Conservation (phyloP, 805 yeast genomes). For the Geotrichum ghanense region DNA sequence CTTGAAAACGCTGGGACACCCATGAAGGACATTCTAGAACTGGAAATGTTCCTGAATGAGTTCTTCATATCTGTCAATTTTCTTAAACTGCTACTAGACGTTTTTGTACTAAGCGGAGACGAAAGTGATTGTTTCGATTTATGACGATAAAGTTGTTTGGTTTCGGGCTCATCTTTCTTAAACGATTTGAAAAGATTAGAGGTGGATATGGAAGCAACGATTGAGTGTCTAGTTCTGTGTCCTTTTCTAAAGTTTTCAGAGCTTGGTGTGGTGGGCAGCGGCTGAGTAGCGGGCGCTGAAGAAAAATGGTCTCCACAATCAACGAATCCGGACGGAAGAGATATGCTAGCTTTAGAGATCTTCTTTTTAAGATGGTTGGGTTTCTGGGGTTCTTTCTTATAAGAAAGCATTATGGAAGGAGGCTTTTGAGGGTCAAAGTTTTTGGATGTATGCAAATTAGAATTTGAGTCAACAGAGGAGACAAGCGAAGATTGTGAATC, state of each 20-base stretch:
- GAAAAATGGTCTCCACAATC: conserved; percentile 7
- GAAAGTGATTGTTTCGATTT: neutral
- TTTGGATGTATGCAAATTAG: neutral
- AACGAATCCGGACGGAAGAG: conserved; percentile 7
- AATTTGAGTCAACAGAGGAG: neutral
- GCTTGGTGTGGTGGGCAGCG: neutral
- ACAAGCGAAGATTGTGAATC: neutral
- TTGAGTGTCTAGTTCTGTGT: conserved; percentile 4
- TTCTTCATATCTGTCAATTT: neutral
- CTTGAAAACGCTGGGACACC: conserved; percentile 2
- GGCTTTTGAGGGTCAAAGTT: neutral
- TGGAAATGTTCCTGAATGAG: neutral
- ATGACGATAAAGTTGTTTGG: neutral
- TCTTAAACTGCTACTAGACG: neutral
- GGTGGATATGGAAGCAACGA: conserved; percentile 10
- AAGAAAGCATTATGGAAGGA: neutral
- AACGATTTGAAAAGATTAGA: neutral
- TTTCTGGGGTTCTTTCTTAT: neutral
- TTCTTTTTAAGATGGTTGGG: conserved; percentile 1
- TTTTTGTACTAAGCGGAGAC: neutral
- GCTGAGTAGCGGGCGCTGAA: conserved; percentile 4
- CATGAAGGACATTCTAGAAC: neutral
- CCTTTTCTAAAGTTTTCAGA: neutral
- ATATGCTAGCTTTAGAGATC: conserved; percentile 8
- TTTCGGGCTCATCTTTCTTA: neutral